Evolutionary conservation across 2,329 filamentous ascomycete species (phyloP).

Genomic region (Xylaria arbuscula): DNA sequence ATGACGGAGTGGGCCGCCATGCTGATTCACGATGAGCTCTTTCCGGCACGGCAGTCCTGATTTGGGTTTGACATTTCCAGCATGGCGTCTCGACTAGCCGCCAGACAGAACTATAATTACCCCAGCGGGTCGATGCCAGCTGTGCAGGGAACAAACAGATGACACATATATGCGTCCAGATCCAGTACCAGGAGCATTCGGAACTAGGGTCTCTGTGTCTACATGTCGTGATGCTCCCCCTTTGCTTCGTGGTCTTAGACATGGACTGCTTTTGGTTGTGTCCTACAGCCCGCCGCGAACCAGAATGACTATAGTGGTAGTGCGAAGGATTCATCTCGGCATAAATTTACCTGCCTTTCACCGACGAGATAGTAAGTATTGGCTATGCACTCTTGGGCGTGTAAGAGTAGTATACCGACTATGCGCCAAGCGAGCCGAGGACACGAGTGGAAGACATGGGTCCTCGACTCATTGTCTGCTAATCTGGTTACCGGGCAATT

Average conservation of each 20-base stretch:
- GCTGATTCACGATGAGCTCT: slow-evolving; percentile 18
- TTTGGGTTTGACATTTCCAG: slow-evolving; percentile 9
- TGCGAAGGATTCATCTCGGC: neutral
- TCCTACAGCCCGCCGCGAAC: neutral
- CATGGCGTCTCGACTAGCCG: slow-evolving; percentile 17
- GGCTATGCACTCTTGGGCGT: neutral
- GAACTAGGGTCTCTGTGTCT: slow-evolving; percentile 2
- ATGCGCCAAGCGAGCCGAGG: no score
- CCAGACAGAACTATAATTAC: slow-evolving; percentile 14
- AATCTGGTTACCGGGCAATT: slow-evolving; percentile 26
- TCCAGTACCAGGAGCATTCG: neutral
- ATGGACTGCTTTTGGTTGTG: neutral
- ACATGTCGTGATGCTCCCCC: neutral
- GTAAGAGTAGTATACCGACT: neutral
- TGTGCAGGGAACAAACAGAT: slow-evolving; percentile 30
- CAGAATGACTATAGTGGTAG: neutral
- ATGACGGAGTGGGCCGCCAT: slow-evolving; percentile 20
- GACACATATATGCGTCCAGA: slow-evolving; percentile 9
- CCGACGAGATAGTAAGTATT: neutral
- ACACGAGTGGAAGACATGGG: slow-evolving; percentile 3
- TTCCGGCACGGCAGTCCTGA: slow-evolving; percentile 8
- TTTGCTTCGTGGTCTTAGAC: neutral
- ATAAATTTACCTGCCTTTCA: neutral
- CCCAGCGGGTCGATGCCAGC: slow-evolving; percentile 32
- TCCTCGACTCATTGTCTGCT: slow-evolving; percentile 16